A percentile compares a stretch with the other conserved stretches of the same genome.
These are phyloP conservation scores for Euphorbia schlechtendalii DNA, from an alignment of 441 rosid genomes.

Conservation along the genomic window DNA sequence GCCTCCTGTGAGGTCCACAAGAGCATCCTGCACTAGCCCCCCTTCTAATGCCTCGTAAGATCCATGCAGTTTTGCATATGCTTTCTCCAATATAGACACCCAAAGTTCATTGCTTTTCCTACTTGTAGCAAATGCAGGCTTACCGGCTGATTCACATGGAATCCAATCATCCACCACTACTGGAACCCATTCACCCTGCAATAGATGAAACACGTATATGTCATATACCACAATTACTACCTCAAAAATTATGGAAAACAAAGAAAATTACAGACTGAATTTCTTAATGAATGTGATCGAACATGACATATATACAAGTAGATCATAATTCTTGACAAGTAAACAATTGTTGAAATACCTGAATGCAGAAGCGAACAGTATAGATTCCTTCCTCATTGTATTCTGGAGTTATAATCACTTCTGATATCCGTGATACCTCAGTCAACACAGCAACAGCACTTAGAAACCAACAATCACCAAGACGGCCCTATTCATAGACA, in stretches of 20 bases:
- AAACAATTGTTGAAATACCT: conserved; percentile 43
- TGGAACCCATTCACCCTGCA: conserved; percentile 99
- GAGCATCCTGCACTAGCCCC: conserved; percentile 99
- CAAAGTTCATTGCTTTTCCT: conserved; percentile 88
- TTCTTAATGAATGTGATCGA: not conserved
- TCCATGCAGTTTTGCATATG: conserved; percentile 98
- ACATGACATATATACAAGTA: not conserved
- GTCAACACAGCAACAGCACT: conserved; percentile 98
- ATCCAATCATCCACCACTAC: conserved; percentile 99
- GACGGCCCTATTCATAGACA: conserved; percentile 65
- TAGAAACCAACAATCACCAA: conserved; percentile 99
- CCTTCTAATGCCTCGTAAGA: conserved; percentile 99
- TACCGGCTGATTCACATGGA: conserved; percentile 94
- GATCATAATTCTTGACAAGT: not conserved
- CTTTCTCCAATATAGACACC: conserved; percentile 98
- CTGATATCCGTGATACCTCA: conserved; percentile 92
- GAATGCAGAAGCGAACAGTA: conserved; percentile 99
- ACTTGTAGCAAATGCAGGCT: conserved; percentile 99
- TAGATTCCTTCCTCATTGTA: conserved; percentile 99
- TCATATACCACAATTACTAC: not conserved
- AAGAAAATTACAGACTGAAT: not conserved
- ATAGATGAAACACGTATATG: conserved; percentile 12
- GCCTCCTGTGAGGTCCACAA: conserved; percentile 99
- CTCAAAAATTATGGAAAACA: not conserved
- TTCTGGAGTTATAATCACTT: conserved; percentile 94